Base-by-base conservation (phyloP, 352 stramenopile genomes). In the Blastocystis sp. region DNA sequence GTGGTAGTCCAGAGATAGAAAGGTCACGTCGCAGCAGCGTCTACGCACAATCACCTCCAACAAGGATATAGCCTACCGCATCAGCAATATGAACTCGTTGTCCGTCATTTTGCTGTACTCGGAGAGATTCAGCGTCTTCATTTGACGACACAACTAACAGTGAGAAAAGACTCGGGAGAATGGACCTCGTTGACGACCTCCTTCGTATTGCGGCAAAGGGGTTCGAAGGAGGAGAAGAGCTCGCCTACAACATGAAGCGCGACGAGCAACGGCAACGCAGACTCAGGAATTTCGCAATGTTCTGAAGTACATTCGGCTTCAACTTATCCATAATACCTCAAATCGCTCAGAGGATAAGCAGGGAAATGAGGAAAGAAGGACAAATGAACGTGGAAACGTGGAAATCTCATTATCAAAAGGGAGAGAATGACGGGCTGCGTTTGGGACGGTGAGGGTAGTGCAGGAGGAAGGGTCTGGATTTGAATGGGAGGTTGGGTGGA, bases 201-300 rank as follows among this genome's bases (percentile, higher is more conserved):
- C 61, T 85, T 85, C 21, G 74, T 85, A 10, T 29, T 85, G 29
- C 74, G 74, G 45, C 50, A 59, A 67, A 85, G 21, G 13, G 74
- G 74, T 69, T 85, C 74, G 70, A 85, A 85, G 13, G 74, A 85
- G 26, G 74, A 13, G 33, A 85, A 67, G n/a, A 85, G 29, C 29
- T 85, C 74, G 10, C 74, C 74, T 85, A 55, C 33, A 51, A 31
- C 21, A 50, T 65, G 16, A 81, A 65, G n/a, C 70, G 6, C 24
- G 9, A 16, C 16, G 39, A 24, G 33, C 39, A 29, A 65, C 29
- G 35, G 13, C 45, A 31, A 85, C 74, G 74, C 39, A 85, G 45
- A 41, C 55, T 85, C n/a, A 85, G 55, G 55, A 70, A 85, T 67
- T 85, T 85, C 16, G 74, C 74, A 69, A 85, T 85, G 19, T 70